phyloP scores from a whole-genome alignment of 2,329 filamentous ascomycete genomes.

The Graphilbum fragrans region DNA sequence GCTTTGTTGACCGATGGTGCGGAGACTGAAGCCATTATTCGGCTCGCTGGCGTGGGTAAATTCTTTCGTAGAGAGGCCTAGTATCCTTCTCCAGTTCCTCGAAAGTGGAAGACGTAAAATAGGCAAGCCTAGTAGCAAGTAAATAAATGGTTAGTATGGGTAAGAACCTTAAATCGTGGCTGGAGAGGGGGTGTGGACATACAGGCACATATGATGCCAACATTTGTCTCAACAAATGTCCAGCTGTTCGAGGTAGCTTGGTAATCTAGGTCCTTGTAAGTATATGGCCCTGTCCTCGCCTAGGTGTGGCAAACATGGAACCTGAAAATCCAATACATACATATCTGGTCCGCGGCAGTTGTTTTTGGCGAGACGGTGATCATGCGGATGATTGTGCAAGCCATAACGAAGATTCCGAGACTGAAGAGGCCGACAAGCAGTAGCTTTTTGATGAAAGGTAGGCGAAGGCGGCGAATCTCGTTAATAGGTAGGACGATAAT shows the following conservation, averaged over 20 bases:
- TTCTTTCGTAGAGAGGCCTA: too few relatives aligned
- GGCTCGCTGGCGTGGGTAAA: too few relatives aligned
- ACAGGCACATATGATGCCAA: conserved; percentile 11
- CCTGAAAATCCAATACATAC: not conserved
- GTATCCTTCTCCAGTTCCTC: too few relatives aligned
- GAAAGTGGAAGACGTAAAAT: too few relatives aligned
- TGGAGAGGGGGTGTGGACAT: too few relatives aligned
- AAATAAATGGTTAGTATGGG: too few relatives aligned
- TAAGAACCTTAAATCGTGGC: too few relatives aligned
- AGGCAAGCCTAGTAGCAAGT: too few relatives aligned
- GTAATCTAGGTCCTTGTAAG: too few relatives aligned
- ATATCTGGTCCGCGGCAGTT: conserved; percentile 1
- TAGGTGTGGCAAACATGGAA: not conserved
- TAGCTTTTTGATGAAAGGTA: conserved; percentile 1
- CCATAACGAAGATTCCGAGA: conserved; percentile 2
- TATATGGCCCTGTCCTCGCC: too few relatives aligned
- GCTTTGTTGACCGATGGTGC: too few relatives aligned
- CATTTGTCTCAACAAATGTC: conserved; percentile 9
- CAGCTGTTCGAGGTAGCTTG: conserved; percentile 11
- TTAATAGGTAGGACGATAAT: conserved; percentile 10
- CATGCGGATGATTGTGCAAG: conserved; percentile 4
- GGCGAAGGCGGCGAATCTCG: conserved; percentile 7
- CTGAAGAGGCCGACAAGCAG: not conserved
- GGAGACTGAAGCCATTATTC: too few relatives aligned
- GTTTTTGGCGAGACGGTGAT: conserved; percentile 1